A percentile compares a stretch with the other conserved stretches of the same genome.
Conservation (phyloP, 78 protist genomes). For the Polysphondylium violaceum region DNA sequence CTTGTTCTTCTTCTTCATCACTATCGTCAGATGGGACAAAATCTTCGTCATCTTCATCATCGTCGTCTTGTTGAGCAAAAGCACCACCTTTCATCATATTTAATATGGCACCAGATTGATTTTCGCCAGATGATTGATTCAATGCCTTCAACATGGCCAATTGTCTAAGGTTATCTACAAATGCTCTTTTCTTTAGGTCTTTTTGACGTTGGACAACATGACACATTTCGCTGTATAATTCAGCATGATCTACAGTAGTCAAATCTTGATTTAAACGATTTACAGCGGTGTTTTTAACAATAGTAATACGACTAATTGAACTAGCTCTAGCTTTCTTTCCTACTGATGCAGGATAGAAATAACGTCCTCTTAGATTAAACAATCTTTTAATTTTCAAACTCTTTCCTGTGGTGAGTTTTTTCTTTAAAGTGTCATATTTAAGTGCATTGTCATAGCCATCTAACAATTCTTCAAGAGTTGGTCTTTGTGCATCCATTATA, state of each 20-base stretch:
- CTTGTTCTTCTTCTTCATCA: neutral
- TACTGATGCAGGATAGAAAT: constrained; percentile 10
- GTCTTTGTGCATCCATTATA: too few species aligned
- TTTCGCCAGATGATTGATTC: neutral
- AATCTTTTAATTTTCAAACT: neutral
- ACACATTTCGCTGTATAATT: neutral
- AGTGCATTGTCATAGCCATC: neutral
- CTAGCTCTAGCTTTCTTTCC: neutral
- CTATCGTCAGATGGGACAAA: constrained; percentile 13
- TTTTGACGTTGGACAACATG: neutral
- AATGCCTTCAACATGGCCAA: neutral
- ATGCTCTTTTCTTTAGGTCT: neutral
- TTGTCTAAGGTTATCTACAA: neutral
- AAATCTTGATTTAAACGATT: neutral
- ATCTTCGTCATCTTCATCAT: neutral
- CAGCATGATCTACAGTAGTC: constrained; percentile 17
- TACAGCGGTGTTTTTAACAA: constrained; percentile 12
- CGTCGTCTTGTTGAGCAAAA: constrained; percentile 2
- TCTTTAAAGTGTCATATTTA: neutral
- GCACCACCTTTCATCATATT: neutral
- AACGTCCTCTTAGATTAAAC: constrained; percentile 8
- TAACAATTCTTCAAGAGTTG: too few species aligned
- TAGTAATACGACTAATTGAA: too few species aligned
- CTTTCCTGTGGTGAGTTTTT: constrained; percentile 3
- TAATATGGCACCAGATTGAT: neutral